Conservation (phyloP, 2,329 filamentous ascomycete genomes). For the Trichoderma koningiopsis region DNA sequence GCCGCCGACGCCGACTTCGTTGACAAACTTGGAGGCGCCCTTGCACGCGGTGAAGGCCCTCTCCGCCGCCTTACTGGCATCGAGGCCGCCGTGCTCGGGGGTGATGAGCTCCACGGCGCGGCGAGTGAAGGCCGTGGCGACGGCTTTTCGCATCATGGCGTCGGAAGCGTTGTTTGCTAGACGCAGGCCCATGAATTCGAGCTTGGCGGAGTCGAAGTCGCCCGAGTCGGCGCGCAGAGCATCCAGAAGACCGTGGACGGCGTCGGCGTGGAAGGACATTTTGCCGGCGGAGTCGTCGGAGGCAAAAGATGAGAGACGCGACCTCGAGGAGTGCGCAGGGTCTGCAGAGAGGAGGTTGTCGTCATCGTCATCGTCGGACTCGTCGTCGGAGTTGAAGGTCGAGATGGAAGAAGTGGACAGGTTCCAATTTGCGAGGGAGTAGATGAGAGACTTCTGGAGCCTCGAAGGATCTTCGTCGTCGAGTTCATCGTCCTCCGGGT, state of each 20-base stretch:
- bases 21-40: constrained; percentile 59
- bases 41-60: constrained; percentile 57
- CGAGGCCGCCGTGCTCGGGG: constrained; percentile 53
- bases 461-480: constrained; percentile 53
- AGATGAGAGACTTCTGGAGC: constrained; percentile 59
- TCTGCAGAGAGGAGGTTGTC: constrained; percentile 56
- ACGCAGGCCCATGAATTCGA: constrained; percentile 92
- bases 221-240: constrained; percentile 73
- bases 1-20: constrained; percentile 62
- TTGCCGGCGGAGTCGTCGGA: constrained; percentile 67
- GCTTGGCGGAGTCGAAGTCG: constrained; percentile 78
- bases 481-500: constrained; percentile 53
- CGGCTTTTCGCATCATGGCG: constrained; percentile 80
- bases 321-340: constrained; percentile 53
- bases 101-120: constrained; percentile 70
- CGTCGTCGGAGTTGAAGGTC: constrained; percentile 64
- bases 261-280: constrained; percentile 77
- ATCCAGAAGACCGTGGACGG: constrained; percentile 83
- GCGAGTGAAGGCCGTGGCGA: constrained; percentile 82
- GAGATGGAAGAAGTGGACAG: constrained; percentile 59
- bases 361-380: constrained; percentile 67
- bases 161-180: constrained; percentile 91
- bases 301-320: constrained; percentile 70
- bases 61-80: constrained; percentile 66
- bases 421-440: constrained; percentile 55